Conservation (phyloP, 305 asterid species). For the Solanum chacoense region DNA sequence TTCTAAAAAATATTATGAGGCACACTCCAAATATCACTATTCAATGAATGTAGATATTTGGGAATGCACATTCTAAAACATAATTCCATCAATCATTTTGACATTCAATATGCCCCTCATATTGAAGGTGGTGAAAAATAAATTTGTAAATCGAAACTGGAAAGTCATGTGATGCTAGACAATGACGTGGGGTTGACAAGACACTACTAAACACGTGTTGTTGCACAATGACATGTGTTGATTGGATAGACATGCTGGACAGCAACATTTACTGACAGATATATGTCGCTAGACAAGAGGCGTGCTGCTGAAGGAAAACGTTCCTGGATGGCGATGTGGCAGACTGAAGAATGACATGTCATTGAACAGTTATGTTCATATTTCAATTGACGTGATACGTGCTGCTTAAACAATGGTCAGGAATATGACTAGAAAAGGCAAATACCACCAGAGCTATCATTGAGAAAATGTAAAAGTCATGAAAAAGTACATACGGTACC, state of each 20-base stretch:
- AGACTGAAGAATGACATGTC: not conserved
- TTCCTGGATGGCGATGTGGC: not conserved
- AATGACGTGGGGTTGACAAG: not conserved
- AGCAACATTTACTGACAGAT: not conserved
- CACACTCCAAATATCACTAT: not conserved
- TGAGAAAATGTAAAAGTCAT: not conserved
- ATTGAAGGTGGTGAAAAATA: not conserved
- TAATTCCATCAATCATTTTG: not conserved
- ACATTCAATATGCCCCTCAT: not conserved
- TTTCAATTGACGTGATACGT: not conserved
- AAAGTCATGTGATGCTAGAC: not conserved
- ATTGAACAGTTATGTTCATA: not conserved
- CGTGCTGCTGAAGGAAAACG: not conserved
- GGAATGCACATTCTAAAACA: not conserved
- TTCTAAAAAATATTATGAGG: not conserved
- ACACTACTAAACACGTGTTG: not conserved
- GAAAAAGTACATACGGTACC: not conserved
- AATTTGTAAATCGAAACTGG: not conserved
- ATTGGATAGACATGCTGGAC: not conserved
- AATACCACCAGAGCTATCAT: not conserved
- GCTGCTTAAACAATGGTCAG: not conserved
- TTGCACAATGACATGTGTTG: not conserved
- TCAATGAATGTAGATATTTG: not conserved
- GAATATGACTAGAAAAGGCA: not conserved
- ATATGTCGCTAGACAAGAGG: not conserved